phyloP scores from a whole-genome alignment of 139 green algal genomes.

The Picocystis salinarum region DNA sequence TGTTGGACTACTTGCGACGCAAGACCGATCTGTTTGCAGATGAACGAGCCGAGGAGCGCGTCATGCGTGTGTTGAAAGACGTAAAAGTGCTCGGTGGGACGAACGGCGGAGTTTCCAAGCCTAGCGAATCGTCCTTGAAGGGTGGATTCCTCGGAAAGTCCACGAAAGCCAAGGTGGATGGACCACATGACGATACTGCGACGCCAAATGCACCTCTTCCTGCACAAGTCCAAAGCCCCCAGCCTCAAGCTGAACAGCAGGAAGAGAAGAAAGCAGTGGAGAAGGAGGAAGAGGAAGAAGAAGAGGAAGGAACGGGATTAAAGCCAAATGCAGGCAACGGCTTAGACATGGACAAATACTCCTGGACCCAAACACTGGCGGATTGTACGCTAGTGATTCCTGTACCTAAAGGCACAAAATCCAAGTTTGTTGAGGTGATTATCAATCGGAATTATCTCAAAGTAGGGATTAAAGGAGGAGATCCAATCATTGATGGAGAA shows the following conservation, averaged over 20 bases:
- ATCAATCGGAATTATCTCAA: constrained; percentile 48
- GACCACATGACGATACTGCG: no score
- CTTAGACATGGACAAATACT: constrained; percentile 57
- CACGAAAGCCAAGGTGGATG: no score
- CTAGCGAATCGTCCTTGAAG: no score
- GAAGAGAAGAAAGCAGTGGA: no score
- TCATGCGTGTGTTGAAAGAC: no score
- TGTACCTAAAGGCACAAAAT: constrained; percentile 52
- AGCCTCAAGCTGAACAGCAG: no score
- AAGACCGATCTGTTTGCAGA: constrained; percentile 47
- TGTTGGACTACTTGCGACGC: constrained; percentile 33
- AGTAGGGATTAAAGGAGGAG: constrained; percentile 49
- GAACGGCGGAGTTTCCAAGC: no score
- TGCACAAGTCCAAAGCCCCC: no score
- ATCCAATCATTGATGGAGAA: constrained; percentile 47
- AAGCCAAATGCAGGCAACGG: constrained; percentile 70
- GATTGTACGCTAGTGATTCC: constrained; percentile 61
- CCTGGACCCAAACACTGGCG: constrained; percentile 77
- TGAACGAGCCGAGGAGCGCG: no score
- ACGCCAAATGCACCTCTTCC: no score
- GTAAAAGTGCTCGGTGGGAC: no score
- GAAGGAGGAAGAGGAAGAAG: neutral
- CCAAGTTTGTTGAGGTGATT: constrained; percentile 27
- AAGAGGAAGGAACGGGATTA: neutral
- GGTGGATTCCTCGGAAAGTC: no score